phyloP scores from a whole-genome alignment of 2,329 filamentous ascomycete genomes.

The Colletotrichum phormii region DNA sequence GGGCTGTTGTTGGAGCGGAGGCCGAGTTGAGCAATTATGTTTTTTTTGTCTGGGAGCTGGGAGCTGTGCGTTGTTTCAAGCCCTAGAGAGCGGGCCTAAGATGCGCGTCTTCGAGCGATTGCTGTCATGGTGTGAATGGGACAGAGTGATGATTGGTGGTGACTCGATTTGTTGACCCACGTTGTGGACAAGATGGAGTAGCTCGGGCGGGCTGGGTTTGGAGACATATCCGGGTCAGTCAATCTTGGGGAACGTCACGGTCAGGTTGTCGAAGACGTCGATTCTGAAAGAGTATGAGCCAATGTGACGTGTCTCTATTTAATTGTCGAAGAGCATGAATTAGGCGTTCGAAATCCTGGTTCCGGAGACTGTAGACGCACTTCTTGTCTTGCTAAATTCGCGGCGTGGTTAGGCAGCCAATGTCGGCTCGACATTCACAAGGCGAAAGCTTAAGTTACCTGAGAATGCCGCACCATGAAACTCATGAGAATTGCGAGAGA shows the following conservation, averaged over 20 bases:
- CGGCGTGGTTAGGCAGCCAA: too few relatives aligned
- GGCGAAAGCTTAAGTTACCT: too few relatives aligned
- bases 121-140: not conserved
- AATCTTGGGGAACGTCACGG: too few relatives aligned
- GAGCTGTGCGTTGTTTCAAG: not conserved
- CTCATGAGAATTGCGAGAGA: too few relatives aligned
- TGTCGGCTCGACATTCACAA: too few relatives aligned
- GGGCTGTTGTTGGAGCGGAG: not conserved
- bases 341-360: too few relatives aligned
- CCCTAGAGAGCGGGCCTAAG: not conserved
- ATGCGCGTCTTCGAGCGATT: not conserved
- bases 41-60: accelerated
- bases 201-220: not conserved
- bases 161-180: not conserved
- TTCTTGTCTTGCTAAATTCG: not conserved
- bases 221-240: too few relatives aligned
- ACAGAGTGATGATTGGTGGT: not conserved
- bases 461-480: too few relatives aligned
- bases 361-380: too few relatives aligned
- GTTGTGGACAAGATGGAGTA: not conserved
- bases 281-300: too few relatives aligned
- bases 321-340: not conserved
- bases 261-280: too few relatives aligned
- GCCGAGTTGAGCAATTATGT: accelerated
- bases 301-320: too few relatives aligned